A percentile compares a stretch with the other conserved stretches of the same genome.
phyloP scores from a whole-genome alignment of 2,329 filamentous ascomycete genomes.

The Nemania sp. region DNA sequence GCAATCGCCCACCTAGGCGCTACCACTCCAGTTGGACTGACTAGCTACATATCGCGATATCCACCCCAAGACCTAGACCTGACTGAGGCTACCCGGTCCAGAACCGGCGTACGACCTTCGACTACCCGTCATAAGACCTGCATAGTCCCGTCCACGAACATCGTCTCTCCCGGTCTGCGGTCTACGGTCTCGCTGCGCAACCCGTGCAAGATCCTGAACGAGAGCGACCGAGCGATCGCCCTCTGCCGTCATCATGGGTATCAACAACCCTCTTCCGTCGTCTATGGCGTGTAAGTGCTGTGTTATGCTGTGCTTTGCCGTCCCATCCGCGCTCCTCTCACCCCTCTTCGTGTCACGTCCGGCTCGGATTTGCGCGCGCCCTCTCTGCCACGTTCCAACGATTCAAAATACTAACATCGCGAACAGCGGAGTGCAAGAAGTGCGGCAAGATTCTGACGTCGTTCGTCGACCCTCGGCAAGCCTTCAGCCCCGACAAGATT shows the following conservation, averaged over 20 bases:
- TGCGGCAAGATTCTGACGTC: slow-evolving; percentile 93
- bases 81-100: background rate
- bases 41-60: slow-evolving; percentile 8
- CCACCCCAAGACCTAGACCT: slow-evolving; percentile 5
- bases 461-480: slow-evolving; percentile 90
- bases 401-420: slow-evolving; percentile 12
- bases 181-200: background rate
- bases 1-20: too few relatives aligned
- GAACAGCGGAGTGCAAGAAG: slow-evolving; percentile 91
- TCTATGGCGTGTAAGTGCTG: slow-evolving; percentile 70
- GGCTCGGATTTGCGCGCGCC: slow-evolving; percentile 6
- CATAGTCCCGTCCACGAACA: slow-evolving; percentile 10
- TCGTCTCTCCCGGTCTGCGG: background rate
- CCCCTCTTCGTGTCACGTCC: background rate
- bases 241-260: slow-evolving; percentile 53
- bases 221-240: background rate
- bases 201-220: slow-evolving; percentile 3
- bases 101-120: background rate
- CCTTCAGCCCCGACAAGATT: slow-evolving; percentile 95
- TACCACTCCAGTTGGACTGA: too few relatives aligned
- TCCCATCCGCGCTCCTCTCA: slow-evolving; percentile 19
- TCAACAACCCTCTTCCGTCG: slow-evolving; percentile 68
- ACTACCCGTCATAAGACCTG: slow-evolving; percentile 19
- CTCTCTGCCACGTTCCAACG: slow-evolving; percentile 19
- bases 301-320: slow-evolving; percentile 19